Base-by-base conservation (phyloP, 2,329 filamentous ascomycete species). In the Ascocoryne sarcoides region DNA sequence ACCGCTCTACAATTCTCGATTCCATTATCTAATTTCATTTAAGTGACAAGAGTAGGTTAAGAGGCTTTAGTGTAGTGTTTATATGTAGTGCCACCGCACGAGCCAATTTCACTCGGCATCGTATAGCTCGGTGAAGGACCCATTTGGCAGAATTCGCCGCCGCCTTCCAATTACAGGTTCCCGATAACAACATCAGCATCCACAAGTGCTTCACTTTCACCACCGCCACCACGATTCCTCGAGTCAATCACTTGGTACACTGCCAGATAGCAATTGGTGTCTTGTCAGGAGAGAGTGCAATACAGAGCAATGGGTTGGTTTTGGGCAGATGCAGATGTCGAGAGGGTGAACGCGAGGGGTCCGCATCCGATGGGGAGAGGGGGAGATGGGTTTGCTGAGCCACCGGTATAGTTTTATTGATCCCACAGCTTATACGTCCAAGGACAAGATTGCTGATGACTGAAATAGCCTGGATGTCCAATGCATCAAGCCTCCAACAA, bases 401-500 rank as follows among this genome's bases (percentile, higher is more conserved):
- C 57, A 38, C 57, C 57, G 20, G 56, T 59, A 50, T 36, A 51
- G 40, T 12, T 41, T 26, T 16, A 23, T 23, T 26, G 17, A 5
- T 12, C 15, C 14, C 4, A 8, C 14, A 30, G 5, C 23, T 16
- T 9, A 12, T 26, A 7, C 12, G 12, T 26, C 7, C 7, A 12
- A 26, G 23, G 12, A 39, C 30, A 8, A 3, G 2, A 30, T 38
- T 10, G 4, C 51, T 54, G 42, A 53, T 32, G 37, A 31, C 7
- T 12, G n/a, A 5, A 26, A 10, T 34, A 83, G 79, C 75, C 78
- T 55, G 68, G 67, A 66, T 85, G 81, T 57, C 81, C 81, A 12
- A 84, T 84, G 78, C 78, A 84, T 61, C 69, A 74, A 20, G 9
- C 16, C 14, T 15, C 10, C 8, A 31, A 16, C 26, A 26, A 38